A percentile compares a stretch with the other conserved stretches of the same genome.
Evolutionary conservation across 1,139 yeast genomes (phyloP).

Genomic region (Pneumocystis carinii): DNA sequence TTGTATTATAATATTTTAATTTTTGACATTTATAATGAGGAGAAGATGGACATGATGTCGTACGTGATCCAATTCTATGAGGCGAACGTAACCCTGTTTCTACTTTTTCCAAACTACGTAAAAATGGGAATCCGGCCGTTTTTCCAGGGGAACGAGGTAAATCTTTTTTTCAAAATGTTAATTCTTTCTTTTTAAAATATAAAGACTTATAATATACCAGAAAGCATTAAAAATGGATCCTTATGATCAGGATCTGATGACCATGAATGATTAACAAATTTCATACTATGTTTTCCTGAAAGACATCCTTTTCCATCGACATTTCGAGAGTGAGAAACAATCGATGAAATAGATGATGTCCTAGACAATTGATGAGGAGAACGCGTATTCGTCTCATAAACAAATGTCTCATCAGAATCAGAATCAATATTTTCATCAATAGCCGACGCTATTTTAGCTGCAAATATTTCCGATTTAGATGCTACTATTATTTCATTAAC

Average conservation of each 20-base stretch:
- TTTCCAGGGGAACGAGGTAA: neutral
- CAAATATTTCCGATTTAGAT: conserved; percentile 78
- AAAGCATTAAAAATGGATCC: neutral
- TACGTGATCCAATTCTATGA: neutral
- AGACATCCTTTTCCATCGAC: conserved; percentile 6
- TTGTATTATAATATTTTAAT: neutral
- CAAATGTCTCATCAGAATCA: conserved; percentile 87
- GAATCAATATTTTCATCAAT: conserved; percentile 78
- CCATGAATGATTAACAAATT: conserved; percentile 3
- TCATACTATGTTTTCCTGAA: conserved; percentile 11
- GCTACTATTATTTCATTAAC: neutral
- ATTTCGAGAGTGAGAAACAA: neutral
- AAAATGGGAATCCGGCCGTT: neutral
- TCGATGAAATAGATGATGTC: neutral
- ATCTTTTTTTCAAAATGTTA: neutral
- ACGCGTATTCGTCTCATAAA: conserved; percentile 48
- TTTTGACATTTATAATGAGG: neutral
- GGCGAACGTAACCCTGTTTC: neutral
- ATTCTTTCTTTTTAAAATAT: neutral
- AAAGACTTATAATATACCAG: neutral
- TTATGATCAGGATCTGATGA: neutral
- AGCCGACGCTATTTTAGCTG: conserved; percentile 86
- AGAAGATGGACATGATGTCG: neutral
- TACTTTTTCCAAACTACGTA: neutral
- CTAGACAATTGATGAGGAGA: neutral